Percentiles rank a stretch among this genome's conserved stretches.
Evolutionary conservation across 805 yeast species (phyloP).

Genomic region (Kuraishia cidri): DNA sequence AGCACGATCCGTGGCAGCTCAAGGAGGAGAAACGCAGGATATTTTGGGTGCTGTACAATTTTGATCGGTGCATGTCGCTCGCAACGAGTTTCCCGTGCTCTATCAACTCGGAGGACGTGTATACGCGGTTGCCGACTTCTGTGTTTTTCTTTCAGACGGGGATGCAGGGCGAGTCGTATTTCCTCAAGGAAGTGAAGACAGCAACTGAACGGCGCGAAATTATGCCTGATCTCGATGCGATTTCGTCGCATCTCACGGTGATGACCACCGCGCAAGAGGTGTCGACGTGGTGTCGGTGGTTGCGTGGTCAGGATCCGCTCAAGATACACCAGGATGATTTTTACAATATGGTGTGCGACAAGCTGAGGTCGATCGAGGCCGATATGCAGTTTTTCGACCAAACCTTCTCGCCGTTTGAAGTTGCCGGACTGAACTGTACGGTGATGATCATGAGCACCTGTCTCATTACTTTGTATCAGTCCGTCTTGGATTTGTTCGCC

Average conservation of each 20-base stretch:
- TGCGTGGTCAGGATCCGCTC: constrained; percentile 4
- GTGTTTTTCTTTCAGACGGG: constrained; percentile 2
- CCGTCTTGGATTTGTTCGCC: background rate
- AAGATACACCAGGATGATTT: background rate
- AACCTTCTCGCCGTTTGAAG: background rate
- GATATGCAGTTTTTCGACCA: background rate
- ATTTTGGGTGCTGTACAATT: constrained; percentile 20
- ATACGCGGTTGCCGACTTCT: constrained; percentile 2
- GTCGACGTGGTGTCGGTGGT: constrained; percentile 21
- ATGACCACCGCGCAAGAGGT: constrained; percentile 20
- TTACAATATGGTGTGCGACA: background rate
- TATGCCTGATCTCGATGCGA: constrained; percentile 15
- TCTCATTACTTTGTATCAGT: background rate
- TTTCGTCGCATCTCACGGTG: constrained; percentile 15
- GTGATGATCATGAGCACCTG: background rate
- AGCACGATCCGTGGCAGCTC: background rate
- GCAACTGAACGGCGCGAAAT: constrained; percentile 17
- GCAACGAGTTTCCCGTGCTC: constrained; percentile 18
- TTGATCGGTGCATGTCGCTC: constrained; percentile 21
- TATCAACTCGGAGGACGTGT: background rate
- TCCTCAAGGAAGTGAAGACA: constrained; percentile 19
- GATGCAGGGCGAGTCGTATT: constrained; percentile 8
- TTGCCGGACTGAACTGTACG: background rate
- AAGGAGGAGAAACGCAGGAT: constrained; percentile 19
- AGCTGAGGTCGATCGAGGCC: background rate